phyloP scores from a whole-genome alignment of 768 basidiomycete species.

The Mycena indigotica region DNA sequence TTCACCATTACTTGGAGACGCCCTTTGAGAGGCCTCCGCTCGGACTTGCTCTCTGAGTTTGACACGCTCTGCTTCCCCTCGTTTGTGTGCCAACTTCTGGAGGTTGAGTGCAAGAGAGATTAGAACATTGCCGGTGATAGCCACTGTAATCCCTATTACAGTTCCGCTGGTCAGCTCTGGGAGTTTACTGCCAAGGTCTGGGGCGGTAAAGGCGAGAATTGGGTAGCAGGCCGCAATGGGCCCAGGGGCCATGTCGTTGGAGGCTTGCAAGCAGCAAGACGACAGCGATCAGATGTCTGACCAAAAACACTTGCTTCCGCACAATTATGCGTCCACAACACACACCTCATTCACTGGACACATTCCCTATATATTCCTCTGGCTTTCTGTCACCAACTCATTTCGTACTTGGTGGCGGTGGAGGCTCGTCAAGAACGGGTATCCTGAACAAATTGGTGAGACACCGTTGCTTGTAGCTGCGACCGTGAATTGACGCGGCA shows the following conservation, averaged over 20 bases:
- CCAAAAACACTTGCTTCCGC: not conserved
- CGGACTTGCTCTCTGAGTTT: not conserved
- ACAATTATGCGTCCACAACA: slow-evolving; percentile 77
- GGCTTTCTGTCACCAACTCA: slow-evolving; percentile 73
- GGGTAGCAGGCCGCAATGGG: not conserved
- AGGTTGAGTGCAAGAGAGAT: slow-evolving; percentile 90
- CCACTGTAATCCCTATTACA: slow-evolving; percentile 76
- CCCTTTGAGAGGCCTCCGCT: not conserved
- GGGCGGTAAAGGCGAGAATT: not conserved
- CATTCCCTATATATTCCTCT: slow-evolving; percentile 89
- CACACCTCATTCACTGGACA: slow-evolving; percentile 69
- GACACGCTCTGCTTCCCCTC: slow-evolving; percentile 49
- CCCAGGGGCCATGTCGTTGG: not conserved
- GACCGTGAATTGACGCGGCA: slow-evolving; percentile 3
- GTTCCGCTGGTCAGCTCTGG: slow-evolving; percentile 17
- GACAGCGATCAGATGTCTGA: not conserved
- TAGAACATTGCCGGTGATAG: slow-evolving; percentile 82
- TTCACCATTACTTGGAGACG: slow-evolving; percentile 6
- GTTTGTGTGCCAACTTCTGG: slow-evolving; percentile 88
- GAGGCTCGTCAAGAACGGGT: slow-evolving; percentile 82
- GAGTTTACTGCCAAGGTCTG: slow-evolving; percentile 17
- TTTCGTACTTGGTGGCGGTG: slow-evolving; percentile 87
- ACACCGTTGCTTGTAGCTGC: slow-evolving; percentile 8
- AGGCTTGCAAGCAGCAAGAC: not conserved
- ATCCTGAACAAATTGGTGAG: slow-evolving; percentile 93